Base-by-base conservation (phyloP, 2,329 filamentous ascomycete genomes). In the Cucurbitaria berberidis region DNA sequence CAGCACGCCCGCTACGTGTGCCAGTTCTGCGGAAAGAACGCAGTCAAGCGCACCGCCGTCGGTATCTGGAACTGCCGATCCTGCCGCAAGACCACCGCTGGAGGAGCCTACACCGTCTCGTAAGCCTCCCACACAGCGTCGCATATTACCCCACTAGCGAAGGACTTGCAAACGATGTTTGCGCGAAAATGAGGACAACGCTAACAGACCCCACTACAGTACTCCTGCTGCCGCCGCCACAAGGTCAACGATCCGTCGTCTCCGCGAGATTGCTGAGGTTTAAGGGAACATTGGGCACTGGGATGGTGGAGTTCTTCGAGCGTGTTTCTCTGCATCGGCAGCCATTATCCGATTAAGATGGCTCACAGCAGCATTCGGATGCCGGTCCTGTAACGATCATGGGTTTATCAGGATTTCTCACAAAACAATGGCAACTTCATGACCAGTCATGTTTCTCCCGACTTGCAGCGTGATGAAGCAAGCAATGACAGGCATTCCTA, bases 1-100 rank as follows among this genome's bases (percentile, higher is more conserved):
- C 95, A 98, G 83, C 95, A 99, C 86, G 91, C 92, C 84, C 89
- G 89, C 80, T 98, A 97, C 81, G 88, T 64, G 54, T 98, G 93
- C 88, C 93, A 93, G 68, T 99, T 98, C 90, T 74, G 71, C 61
- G 93, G 93, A 78, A 98, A 98, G 89, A 89, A 87, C 79, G 90
- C 89, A 74, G 92, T 96, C 77, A 92, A 92, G 71, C 89, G 93
- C 77, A 85, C 91, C 77, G 88, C 91, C 63, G 90, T 93, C 73
- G 93, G 93, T 75, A 97, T 96, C 86, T 97, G 93, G 93, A 86
- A 93, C 81, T 99, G 95, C 90, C 89, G 87, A 81, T 86, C 89
- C 59, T 98, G 95, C 89, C 88, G 90, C 80, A 97, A 97, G 89
- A 91, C 88, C 76, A 86, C 93, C 70, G 93, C 91, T 74, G 91